phyloP scores from a whole-genome alignment of 805 yeast genomes.

The Middelhovenomyces tepae region DNA sequence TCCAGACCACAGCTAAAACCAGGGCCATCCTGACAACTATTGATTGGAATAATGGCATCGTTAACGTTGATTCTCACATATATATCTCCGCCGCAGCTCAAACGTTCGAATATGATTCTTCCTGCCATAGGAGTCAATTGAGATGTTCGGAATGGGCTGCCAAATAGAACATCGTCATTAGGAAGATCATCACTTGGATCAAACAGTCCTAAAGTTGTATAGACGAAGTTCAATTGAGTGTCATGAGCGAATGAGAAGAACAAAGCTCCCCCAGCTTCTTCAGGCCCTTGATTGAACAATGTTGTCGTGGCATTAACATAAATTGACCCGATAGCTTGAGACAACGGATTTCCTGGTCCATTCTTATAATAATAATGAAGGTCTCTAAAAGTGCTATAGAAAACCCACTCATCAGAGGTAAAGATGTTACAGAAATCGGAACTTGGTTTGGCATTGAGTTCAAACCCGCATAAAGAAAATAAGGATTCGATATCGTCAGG shows the following conservation, averaged over 20 bases:
- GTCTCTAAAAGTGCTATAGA: conserved; percentile 32
- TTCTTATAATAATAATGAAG: conserved; percentile 2
- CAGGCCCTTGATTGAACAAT: conserved; percentile 25
- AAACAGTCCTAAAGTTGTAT: background rate
- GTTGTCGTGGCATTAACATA: conserved; percentile 4
- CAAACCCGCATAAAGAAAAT: conserved; percentile 4
- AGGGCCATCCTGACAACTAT: conserved; percentile 41
- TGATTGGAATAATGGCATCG: conserved; percentile 45
- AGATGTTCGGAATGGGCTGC: conserved; percentile 38
- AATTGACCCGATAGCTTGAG: conserved; percentile 4
- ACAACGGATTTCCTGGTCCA: conserved; percentile 4
- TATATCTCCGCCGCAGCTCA: conserved; percentile 29
- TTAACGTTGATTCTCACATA: conserved; percentile 41
- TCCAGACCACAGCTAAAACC: conserved; percentile 36
- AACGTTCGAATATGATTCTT: conserved; percentile 41
- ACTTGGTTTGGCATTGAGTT: background rate
- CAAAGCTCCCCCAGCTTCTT: conserved; percentile 27
- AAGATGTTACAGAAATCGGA: conserved; percentile 27
- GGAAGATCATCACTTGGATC: background rate
- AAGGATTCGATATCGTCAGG: conserved; percentile 3
- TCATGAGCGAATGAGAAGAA: conserved; percentile 49
- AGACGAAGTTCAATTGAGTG: conserved; percentile 22
- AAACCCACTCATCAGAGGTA: conserved; percentile 40
- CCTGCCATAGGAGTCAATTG: conserved; percentile 54
- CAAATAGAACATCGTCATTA: conserved; percentile 32